phyloP scores from a whole-genome alignment of 1,139 yeast genomes.

The Candida freyschussii region DNA sequence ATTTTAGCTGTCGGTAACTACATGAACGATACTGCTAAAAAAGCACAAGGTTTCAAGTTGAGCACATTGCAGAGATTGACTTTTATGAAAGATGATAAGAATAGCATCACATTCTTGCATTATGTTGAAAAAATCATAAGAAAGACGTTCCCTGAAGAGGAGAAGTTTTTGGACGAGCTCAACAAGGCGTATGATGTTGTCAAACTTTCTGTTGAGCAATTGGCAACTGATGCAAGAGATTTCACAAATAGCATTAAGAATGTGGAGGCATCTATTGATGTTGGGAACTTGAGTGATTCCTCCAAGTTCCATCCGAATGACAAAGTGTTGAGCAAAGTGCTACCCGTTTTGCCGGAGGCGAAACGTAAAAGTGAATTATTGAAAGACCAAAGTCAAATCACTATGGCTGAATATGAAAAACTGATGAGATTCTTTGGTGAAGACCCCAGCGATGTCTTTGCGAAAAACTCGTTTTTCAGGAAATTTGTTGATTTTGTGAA shows the following conservation, averaged over 20 bases:
- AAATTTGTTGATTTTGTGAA: conserved; percentile 61
- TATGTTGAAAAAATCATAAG: conserved; percentile 73
- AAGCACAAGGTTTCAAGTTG: conserved; percentile 75
- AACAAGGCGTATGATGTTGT: conserved; percentile 54
- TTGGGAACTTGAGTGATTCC: conserved; percentile 73
- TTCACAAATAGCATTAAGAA: conserved; percentile 55
- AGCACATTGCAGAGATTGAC: conserved; percentile 70
- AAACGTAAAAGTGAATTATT: conserved; percentile 61
- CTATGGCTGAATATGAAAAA: conserved; percentile 63
- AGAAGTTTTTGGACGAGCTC: conserved; percentile 55
- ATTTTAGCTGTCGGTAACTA: conserved; percentile 79
- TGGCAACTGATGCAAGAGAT: conserved; percentile 56
- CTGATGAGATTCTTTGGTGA: conserved; percentile 76
- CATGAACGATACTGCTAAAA: conserved; percentile 76
- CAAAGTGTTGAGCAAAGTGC: conserved; percentile 54
- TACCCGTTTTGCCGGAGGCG: conserved; percentile 65
- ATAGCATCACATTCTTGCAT: conserved; percentile 73
- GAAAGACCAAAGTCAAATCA: conserved; percentile 56
- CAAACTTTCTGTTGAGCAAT: conserved; percentile 63
- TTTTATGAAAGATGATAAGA: conserved; percentile 73
- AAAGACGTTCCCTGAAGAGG: conserved; percentile 61
- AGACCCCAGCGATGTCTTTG: conserved; percentile 65
- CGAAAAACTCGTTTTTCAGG: conserved; percentile 60
- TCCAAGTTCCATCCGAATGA: conserved; percentile 74
- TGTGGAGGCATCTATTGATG: conserved; percentile 67